A percentile compares a stretch with the other conserved stretches of the same genome.
These are phyloP conservation scores for Annulohypoxylon maeteangense DNA, from an alignment of 495 filamentous ascomycete genomes.

Conservation along the genomic window DNA sequence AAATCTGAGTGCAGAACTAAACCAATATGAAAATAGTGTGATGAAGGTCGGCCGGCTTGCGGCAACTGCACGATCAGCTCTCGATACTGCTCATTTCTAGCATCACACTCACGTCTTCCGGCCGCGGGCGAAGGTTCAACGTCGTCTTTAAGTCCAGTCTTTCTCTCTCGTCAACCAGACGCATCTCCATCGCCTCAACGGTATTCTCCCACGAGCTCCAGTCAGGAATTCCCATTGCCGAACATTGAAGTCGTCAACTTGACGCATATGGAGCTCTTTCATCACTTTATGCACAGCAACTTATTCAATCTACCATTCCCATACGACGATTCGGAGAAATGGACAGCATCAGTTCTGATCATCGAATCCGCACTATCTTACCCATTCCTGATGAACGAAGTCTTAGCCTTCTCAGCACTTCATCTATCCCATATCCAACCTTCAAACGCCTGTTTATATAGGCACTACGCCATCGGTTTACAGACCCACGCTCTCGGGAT, in stretches of 20 bases:
- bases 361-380: constrained; percentile 19
- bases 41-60: constrained; percentile 34
- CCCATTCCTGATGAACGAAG: constrained; percentile 55
- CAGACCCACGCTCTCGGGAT: constrained; percentile 59
- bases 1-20: not conserved
- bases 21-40: constrained; percentile 15
- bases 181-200: constrained; percentile 14
- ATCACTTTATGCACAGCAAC: constrained; percentile 18
- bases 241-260: constrained; percentile 34
- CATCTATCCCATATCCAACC: constrained; percentile 54
- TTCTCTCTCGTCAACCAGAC: constrained; percentile 5
- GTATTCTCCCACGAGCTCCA: constrained; percentile 17
- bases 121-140: not conserved
- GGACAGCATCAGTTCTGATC: not conserved
- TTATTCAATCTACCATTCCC: constrained; percentile 29
- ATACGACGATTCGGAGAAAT: constrained; percentile 1
- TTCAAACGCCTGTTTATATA: constrained; percentile 49
- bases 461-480: constrained; percentile 58
- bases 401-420: constrained; percentile 58
- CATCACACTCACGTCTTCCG: constrained; percentile 22
- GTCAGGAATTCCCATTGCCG: not conserved
- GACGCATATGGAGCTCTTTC: constrained; percentile 32
- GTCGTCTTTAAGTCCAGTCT: constrained; percentile 13
- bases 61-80: constrained; percentile 38
- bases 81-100: constrained; percentile 31